A percentile compares a stretch with the other conserved stretches of the same genome.
Evolutionary conservation across 2,329 filamentous ascomycete genomes (phyloP).

Genomic region (Pseudonectria foliicola): DNA sequence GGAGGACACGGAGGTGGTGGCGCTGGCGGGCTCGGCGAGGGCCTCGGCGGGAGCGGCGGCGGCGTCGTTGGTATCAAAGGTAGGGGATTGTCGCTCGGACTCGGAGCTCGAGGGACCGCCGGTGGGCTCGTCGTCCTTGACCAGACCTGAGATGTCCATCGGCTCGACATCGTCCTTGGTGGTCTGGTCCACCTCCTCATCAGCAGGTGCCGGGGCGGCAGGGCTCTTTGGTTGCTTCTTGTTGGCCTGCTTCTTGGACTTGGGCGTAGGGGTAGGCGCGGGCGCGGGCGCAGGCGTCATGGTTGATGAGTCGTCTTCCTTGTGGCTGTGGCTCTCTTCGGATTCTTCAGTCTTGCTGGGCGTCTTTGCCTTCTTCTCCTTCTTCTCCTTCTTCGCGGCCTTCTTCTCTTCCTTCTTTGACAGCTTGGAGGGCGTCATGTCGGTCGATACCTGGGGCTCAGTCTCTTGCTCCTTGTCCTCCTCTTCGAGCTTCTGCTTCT

Average conservation of each 20-base stretch:
- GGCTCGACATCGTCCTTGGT: slow-evolving; percentile 14
- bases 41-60: slow-evolving; percentile 32
- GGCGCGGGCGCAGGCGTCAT: slow-evolving; percentile 22
- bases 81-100: slow-evolving; percentile 43
- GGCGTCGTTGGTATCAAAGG: slow-evolving; percentile 48
- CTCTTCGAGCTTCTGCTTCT: slow-evolving; percentile 43
- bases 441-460: slow-evolving; percentile 31
- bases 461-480: slow-evolving; percentile 20
- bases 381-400: slow-evolving; percentile 39
- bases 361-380: slow-evolving; percentile 36
- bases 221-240: slow-evolving; percentile 23
- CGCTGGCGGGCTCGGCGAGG: slow-evolving; percentile 43
- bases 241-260: slow-evolving; percentile 17
- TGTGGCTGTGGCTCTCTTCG: slow-evolving; percentile 20
- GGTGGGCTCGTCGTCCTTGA: slow-evolving; percentile 38
- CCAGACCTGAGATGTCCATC: slow-evolving; percentile 22
- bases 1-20: slow-evolving; percentile 63
- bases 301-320: slow-evolving; percentile 27
- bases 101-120: slow-evolving; percentile 40
- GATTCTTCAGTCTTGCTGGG: slow-evolving; percentile 25
- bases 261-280: slow-evolving; percentile 10
- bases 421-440: slow-evolving; percentile 38
- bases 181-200: slow-evolving; percentile 5
- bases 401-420: slow-evolving; percentile 51
- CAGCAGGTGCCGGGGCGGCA: slow-evolving; percentile 6